A percentile compares a stretch with the other conserved stretches of the same genome.
These are phyloP conservation scores for Davidsoniella neocaledoniae DNA, from an alignment of 2,329 filamentous ascomycete genomes.

Conservation along the genomic window DNA sequence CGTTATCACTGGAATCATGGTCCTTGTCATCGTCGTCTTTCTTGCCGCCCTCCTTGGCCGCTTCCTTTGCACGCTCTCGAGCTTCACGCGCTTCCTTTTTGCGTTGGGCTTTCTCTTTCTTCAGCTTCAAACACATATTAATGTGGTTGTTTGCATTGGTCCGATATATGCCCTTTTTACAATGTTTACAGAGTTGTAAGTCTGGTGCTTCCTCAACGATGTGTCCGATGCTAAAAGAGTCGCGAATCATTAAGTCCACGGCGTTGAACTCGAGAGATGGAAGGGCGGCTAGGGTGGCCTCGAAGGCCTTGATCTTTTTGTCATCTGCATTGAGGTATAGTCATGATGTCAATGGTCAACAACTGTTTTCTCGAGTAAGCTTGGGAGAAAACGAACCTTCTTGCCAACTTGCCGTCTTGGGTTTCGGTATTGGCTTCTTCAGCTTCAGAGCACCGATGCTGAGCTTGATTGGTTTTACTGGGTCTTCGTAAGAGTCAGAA, in stretches of 20 bases:
- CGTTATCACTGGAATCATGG: constrained; percentile 30
- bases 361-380: not conserved
- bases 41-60: constrained; percentile 38
- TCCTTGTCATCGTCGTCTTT: constrained; percentile 33
- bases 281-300: constrained; percentile 27
- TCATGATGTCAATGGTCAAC: constrained; percentile 35
- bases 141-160: constrained; percentile 65
- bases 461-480: constrained; percentile 1
- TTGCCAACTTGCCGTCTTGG: constrained; percentile 42
- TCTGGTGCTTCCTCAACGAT: constrained; percentile 69
- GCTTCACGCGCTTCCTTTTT: constrained; percentile 63
- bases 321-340: constrained; percentile 28
- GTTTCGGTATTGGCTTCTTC: constrained; percentile 45
- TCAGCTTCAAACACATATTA: constrained; percentile 65
- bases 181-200: constrained; percentile 78
- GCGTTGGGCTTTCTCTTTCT: constrained; percentile 63
- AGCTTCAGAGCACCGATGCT: constrained; percentile 35
- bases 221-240: constrained; percentile 66
- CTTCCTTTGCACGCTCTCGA: constrained; percentile 46
- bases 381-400: constrained; percentile 42
- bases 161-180: constrained; percentile 73
- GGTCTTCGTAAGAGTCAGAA: no score
- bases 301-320: constrained; percentile 34
- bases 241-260: constrained; percentile 58
- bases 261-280: constrained; percentile 44